Percentiles rank a stretch among this genome's conserved stretches.
These are phyloP conservation scores for Rosa hybrid DNA, from an alignment of 331 rosid species.

Conservation along the genomic window DNA sequence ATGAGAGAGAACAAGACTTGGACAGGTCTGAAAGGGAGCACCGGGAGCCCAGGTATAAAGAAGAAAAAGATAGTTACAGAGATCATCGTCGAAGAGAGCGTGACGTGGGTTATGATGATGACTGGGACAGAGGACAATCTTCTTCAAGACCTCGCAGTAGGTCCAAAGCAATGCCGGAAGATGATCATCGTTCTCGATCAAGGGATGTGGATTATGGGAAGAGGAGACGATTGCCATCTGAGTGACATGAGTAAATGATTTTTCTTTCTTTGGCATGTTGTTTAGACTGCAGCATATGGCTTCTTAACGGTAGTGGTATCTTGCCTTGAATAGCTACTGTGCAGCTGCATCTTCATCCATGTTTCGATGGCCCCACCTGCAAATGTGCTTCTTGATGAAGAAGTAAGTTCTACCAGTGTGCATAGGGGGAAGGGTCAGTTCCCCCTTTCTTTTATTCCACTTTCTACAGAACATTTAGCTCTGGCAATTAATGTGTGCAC, in stretches of 20 bases:
- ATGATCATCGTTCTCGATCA: slow-evolving; percentile 43
- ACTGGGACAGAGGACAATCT: slow-evolving; percentile 42
- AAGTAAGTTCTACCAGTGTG: slow-evolving; percentile 41
- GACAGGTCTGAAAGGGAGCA: slow-evolving; percentile 43
- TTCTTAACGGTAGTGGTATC: slow-evolving; percentile 9
- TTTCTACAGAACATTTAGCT: slow-evolving; percentile 29
- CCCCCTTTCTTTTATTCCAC: slow-evolving; percentile 25
- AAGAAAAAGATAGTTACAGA: slow-evolving; percentile 41
- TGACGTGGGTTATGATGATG: slow-evolving; percentile 44
- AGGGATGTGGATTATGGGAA: slow-evolving; percentile 54
- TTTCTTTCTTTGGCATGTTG: slow-evolving; percentile 7
- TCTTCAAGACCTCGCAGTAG: slow-evolving; percentile 52
- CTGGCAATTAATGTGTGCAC: slow-evolving; percentile 20
- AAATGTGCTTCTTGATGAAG: slow-evolving; percentile 26
- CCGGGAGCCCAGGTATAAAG: slow-evolving; percentile 44
- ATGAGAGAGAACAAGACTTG: slow-evolving; percentile 48
- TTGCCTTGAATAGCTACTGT: slow-evolving; percentile 15
- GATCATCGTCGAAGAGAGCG: slow-evolving; percentile 50
- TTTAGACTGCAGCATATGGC: slow-evolving; percentile 16
- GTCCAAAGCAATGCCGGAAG: slow-evolving; percentile 41
- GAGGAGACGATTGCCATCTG: slow-evolving; percentile 49
- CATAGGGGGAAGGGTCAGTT: slow-evolving; percentile 31
- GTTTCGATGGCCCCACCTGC: slow-evolving; percentile 16
- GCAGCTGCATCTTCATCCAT: slow-evolving; percentile 23
- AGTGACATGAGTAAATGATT: slow-evolving; percentile 21